Evolutionary conservation across 2,329 filamentous ascomycete genomes (phyloP), one percentile per base, ranked within the genome.

Genomic region (Aspergillus quadricinctus): DNA sequence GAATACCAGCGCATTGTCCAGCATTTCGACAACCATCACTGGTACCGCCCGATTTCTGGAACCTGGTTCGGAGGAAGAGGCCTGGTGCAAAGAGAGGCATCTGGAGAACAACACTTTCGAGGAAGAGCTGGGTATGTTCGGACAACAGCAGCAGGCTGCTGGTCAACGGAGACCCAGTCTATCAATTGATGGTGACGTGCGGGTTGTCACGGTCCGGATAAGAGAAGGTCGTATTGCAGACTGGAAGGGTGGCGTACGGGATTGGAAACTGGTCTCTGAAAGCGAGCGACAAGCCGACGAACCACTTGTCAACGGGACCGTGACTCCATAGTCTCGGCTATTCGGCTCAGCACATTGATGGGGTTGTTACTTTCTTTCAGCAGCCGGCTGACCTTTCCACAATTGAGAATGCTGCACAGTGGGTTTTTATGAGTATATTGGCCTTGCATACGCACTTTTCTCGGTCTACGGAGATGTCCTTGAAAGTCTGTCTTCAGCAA

Each of bases 11-110:
- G 90, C 90, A 35, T 81, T 99, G 58, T 90, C 87, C 53, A 89
- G 88, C 69, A 97, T 97, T 75, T 92, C 87, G 61, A 92, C 92
- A 31, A 97, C 93, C 17, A 96, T 99, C 72, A 94, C 93, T 63
- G 94, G 94, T n/a, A 81, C 84, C 40, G 94, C 94, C 1, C 80
- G 84, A 35, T 81, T 97, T 37, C 81, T 95, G 14, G 80, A 87
- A 1, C 72, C 79, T 4, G 91, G 88, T 0, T 89, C 87, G 2
- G 88, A 91, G 17, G 89, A 96, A 71, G 94, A 97, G 75, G 78
- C 77, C 52, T 97, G 88, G 81, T 96, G 90, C 73, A 88, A 88
- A 67, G 84, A 88, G 61, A 82, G 85, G 66, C 94, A 99, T 78
- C 76, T 96, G 62, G 90, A 90, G 66, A 96, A 97, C 75, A 96